Evolutionary conservation across 257 asterid genomes (phyloP).

Genomic region (Gentiana dahurica): DNA sequence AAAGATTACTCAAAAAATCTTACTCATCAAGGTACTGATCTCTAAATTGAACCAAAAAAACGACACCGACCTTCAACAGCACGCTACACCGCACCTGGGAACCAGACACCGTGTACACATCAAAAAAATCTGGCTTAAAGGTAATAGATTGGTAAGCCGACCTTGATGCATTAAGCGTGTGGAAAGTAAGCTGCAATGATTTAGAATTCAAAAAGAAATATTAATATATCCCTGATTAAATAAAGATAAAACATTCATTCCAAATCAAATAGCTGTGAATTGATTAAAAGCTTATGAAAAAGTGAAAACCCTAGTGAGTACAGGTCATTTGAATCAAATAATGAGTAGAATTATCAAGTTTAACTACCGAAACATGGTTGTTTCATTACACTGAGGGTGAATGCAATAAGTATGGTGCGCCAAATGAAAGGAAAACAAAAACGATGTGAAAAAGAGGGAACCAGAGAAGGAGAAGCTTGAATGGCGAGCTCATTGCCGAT

Average conservation of each 20-base stretch:
- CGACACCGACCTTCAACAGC: constrained; percentile 60
- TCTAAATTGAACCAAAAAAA: neutral
- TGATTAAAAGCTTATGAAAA: neutral
- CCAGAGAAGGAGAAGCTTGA: constrained; percentile 76
- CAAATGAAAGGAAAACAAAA: neutral
- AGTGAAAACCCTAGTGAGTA: neutral
- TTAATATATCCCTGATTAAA: no score
- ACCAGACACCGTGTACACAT: constrained; percentile 49
- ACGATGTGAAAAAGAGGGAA: constrained; percentile 4
- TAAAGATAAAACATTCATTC: no score
- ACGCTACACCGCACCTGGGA: constrained; percentile 60
- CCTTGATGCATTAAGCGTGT: constrained; percentile 76
- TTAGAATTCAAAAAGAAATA: constrained; percentile 1
- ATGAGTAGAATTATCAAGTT: no score
- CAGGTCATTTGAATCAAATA: no score
- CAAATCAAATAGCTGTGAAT: no score
- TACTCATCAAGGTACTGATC: constrained; percentile 1
- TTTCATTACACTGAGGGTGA: no score
- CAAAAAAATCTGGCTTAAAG: constrained; percentile 70
- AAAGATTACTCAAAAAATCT: constrained; percentile 6
- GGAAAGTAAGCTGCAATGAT: constrained; percentile 56
- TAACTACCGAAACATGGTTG: no score
- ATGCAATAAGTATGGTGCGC: no score
- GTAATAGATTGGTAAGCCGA: constrained; percentile 81
- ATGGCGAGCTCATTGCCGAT: constrained; percentile 82